Percentiles rank a stretch among this genome's conserved stretches.
Evolutionary conservation across 2,329 filamentous ascomycete species (phyloP).

Genomic region (Aspergillus fischeri): DNA sequence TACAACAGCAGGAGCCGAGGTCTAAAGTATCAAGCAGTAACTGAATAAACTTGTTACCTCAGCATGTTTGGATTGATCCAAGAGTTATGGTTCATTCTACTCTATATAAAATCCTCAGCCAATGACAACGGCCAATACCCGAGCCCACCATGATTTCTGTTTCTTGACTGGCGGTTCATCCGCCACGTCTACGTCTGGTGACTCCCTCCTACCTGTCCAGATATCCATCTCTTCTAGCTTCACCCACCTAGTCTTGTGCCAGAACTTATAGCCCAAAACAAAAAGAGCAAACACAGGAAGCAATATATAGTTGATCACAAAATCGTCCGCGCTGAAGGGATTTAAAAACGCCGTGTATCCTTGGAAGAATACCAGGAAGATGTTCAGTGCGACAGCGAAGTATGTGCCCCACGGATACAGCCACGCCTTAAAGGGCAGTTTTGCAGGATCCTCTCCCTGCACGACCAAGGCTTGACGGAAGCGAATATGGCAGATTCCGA

Average conservation of each 20-base stretch:
- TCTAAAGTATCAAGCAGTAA: not conserved
- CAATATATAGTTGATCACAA: conserved; percentile 55
- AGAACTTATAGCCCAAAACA: conserved; percentile 46
- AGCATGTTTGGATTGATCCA: not conserved
- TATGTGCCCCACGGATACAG: conserved; percentile 52
- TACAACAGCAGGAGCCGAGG: not conserved
- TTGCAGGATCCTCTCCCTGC: conserved; percentile 34
- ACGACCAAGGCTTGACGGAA: conserved; percentile 37
- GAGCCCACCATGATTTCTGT: conserved; percentile 12
- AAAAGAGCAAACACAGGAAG: conserved; percentile 48
- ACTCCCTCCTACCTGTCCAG: conserved; percentile 32
- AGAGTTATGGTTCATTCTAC: conserved; percentile 1
- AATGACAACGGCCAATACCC: conserved; percentile 19
- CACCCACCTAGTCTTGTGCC: conserved; percentile 35
- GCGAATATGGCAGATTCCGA: conserved; percentile 40
- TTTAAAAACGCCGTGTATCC: conserved; percentile 51
- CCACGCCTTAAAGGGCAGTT: conserved; percentile 47
- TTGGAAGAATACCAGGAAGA: conserved; percentile 50
- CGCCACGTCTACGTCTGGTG: conserved; percentile 9
- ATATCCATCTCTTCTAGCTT: conserved; percentile 38
- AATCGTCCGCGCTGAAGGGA: conserved; percentile 47
- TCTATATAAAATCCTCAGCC: conserved; percentile 13
- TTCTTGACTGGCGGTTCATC: conserved; percentile 7
- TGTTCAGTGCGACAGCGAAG: conserved; percentile 43
- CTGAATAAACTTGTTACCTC: too few species aligned